Conservation (phyloP, 192 early-diverging fungal genomes). For the Cladochytrium replicatum region DNA sequence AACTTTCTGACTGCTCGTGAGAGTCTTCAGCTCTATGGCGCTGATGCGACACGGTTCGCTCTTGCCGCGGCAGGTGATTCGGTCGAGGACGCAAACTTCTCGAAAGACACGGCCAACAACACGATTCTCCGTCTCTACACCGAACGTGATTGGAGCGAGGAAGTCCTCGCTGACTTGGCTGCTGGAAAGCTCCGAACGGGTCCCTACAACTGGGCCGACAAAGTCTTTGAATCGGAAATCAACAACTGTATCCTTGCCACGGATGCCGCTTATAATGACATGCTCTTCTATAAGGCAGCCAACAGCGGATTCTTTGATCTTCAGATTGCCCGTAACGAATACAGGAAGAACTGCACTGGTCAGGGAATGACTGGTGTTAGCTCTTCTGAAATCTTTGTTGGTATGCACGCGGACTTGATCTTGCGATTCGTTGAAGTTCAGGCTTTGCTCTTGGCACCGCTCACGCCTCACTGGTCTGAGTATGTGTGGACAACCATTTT, state of each 20-base stretch:
- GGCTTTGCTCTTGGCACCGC: conserved; percentile 74
- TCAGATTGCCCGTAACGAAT: conserved; percentile 74
- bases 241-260: conserved; percentile 57
- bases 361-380: too few relatives aligned
- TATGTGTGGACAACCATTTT: conserved; percentile 76
- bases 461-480: conserved; percentile 92
- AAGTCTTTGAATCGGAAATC: conserved; percentile 87
- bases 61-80: conserved; percentile 95
- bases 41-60: conserved; percentile 90
- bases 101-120: conserved; percentile 86
- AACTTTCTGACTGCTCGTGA: conserved; percentile 86
- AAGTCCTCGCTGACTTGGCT: conserved; percentile 39
- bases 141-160: conserved; percentile 83
- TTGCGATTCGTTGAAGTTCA: conserved; percentile 75
- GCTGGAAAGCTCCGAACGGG: conserved; percentile 42
- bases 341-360: conserved; percentile 63
- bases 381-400: conserved; percentile 42
- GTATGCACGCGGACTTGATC: conserved; percentile 83
- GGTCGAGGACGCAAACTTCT: conserved; percentile 98
- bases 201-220: conserved; percentile 66
- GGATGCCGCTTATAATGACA: conserved; percentile 65
- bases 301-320: conserved; percentile 88
- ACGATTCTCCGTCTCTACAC: conserved; percentile 87
- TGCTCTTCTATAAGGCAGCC: conserved; percentile 84
- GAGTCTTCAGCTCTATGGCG: conserved; percentile 75